A percentile compares a stretch with the other conserved stretches of the same genome.
phyloP scores from a whole-genome alignment of 2,329 filamentous ascomycete species.

The Trichoderma afroharzianum region DNA sequence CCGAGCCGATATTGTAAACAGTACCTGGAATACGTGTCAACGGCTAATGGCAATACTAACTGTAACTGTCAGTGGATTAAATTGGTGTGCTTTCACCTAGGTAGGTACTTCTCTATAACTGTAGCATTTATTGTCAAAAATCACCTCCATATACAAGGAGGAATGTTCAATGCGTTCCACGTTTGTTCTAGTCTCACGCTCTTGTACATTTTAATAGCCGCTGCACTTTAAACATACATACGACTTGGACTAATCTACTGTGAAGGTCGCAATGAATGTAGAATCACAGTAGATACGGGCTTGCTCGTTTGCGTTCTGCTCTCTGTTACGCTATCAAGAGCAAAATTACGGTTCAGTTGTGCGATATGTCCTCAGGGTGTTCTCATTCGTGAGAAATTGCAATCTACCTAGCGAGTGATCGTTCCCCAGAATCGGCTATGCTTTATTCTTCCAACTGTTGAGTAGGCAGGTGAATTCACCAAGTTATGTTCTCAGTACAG shows the following conservation, averaged over 20 bases:
- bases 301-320: not conserved
- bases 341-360: not conserved
- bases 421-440: not conserved
- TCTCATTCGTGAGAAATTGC: not conserved
- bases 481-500: not conserved
- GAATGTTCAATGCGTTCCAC: not conserved
- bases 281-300: not conserved
- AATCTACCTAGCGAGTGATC: not conserved
- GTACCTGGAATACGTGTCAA: not conserved
- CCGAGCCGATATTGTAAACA: not conserved
- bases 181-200: not conserved
- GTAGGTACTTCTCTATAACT: not conserved
- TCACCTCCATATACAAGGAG: not conserved
- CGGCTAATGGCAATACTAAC: not conserved
- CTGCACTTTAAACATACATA: not conserved
- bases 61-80: not conserved
- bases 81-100: not conserved
- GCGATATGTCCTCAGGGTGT: fast-evolving
- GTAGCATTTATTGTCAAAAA: not conserved
- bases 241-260: not conserved
- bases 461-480: not conserved
- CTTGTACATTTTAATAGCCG: not conserved
- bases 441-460: not conserved
- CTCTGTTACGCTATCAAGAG: not conserved
- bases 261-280: not conserved